phyloP scores from a whole-genome alignment of 768 basidiomycete genomes.

The Pisolithus sp. region DNA sequence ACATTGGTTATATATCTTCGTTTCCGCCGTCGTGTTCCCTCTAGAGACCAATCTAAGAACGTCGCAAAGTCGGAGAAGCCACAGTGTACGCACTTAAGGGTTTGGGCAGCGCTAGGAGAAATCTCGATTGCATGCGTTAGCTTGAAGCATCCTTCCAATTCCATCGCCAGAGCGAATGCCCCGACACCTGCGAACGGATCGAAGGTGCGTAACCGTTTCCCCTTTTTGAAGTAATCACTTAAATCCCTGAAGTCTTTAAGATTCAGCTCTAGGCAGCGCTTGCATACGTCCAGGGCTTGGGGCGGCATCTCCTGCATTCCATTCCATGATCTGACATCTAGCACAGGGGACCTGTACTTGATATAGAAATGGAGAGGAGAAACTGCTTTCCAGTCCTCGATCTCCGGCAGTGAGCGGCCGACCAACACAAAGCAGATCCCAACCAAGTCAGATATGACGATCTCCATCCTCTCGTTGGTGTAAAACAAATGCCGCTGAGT shows the following conservation, averaged over 20 bases:
- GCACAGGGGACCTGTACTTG: slow-evolving; percentile 42
- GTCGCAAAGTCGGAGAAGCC: background rate
- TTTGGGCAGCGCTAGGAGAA: slow-evolving; percentile 65
- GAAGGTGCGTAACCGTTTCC: slow-evolving; percentile 26
- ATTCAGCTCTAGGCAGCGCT: slow-evolving; percentile 31
- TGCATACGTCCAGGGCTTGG: slow-evolving; percentile 40
- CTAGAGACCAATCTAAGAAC: slow-evolving; percentile 7
- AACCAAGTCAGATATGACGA: slow-evolving; percentile 36
- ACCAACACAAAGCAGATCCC: slow-evolving; percentile 44
- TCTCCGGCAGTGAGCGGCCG: slow-evolving; percentile 21
- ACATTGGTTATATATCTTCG: slow-evolving; percentile 64
- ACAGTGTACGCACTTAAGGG: slow-evolving; percentile 45
- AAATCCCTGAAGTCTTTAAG: slow-evolving; percentile 27
- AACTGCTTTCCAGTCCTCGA: slow-evolving; percentile 42
- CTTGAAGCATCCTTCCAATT: slow-evolving; percentile 47
- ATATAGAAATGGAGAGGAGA: slow-evolving; percentile 57
- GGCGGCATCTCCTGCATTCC: slow-evolving; percentile 26
- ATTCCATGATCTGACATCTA: slow-evolving; percentile 35
- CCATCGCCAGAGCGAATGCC: slow-evolving; percentile 57
- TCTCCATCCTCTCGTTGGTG: slow-evolving; percentile 39
- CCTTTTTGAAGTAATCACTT: slow-evolving; percentile 25
- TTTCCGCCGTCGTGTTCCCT: slow-evolving; percentile 48
- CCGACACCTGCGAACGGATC: slow-evolving; percentile 46
- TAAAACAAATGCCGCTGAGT: slow-evolving; percentile 50
- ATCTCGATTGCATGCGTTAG: slow-evolving; percentile 67